A percentile compares a stretch with the other conserved stretches of the same genome.
Conservation (phyloP, 2,329 filamentous ascomycete species). For the Aspergillus udagawae region DNA sequence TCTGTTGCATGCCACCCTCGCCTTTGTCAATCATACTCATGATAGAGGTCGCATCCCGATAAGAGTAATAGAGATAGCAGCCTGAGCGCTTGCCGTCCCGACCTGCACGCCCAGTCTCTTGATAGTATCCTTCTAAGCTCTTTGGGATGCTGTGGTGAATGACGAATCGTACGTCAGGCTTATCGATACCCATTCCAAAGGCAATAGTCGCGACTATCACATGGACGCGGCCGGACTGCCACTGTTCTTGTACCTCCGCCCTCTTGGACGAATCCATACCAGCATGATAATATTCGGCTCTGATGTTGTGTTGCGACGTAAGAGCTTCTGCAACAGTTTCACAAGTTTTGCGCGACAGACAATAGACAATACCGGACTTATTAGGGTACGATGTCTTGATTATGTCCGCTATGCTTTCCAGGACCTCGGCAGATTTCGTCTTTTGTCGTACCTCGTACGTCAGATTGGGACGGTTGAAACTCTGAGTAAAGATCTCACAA, state of each 20-base stretch:
- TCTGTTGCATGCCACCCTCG: conserved; percentile 72
- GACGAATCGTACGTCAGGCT: conserved; percentile 92
- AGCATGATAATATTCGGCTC: conserved; percentile 82
- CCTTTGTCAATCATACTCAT: conserved; percentile 79
- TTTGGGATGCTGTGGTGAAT: conserved; percentile 92
- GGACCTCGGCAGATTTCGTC: conserved; percentile 53
- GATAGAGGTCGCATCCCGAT: conserved; percentile 68
- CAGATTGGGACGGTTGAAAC: conserved; percentile 95
- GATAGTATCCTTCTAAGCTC: conserved; percentile 95
- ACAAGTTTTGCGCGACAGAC: conserved; percentile 76
- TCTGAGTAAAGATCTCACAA: conserved; percentile 80
- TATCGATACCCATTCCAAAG: conserved; percentile 99
- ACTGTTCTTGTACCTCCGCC: conserved; percentile 66
- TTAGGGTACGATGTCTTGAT: conserved; percentile 67
- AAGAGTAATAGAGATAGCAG: conserved; percentile 87
- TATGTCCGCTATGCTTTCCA: conserved; percentile 50
- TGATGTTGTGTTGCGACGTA: conserved; percentile 57
- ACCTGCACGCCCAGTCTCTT: conserved; percentile 93
- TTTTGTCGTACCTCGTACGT: conserved; percentile 81
- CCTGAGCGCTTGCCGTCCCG: conserved; percentile 82
- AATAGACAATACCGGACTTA: conserved; percentile 89
- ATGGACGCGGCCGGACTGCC: conserved; percentile 76
- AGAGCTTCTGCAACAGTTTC: conserved; percentile 75
- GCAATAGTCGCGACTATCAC: conserved; percentile 98
- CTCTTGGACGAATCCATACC: conserved; percentile 67